A percentile compares a stretch with the other conserved stretches of the same genome.
Evolutionary conservation across 768 basidiomycete genomes (phyloP).

Genomic region (Boletellus ananas): DNA sequence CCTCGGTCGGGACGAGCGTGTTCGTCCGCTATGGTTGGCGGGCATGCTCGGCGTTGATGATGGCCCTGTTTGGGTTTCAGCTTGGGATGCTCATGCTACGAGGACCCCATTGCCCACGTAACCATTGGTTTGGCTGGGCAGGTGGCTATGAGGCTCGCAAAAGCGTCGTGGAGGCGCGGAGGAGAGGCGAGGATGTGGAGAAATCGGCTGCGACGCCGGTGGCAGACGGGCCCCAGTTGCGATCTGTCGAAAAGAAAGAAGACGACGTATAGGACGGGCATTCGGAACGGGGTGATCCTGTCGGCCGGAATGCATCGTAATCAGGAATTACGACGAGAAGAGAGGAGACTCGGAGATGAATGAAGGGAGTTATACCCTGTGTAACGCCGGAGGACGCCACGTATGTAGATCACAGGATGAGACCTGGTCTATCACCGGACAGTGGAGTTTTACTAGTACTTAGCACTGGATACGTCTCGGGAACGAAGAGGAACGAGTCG

Average conservation of each 20-base stretch:
- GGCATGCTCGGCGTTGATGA: constrained; percentile 54
- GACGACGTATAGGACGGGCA: neutral
- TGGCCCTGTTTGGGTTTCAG: constrained; percentile 57
- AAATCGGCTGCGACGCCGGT: neutral
- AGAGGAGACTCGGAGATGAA: no score
- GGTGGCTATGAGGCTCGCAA: constrained; percentile 49
- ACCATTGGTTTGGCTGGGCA: constrained; percentile 61
- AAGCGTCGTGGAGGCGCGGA: constrained; percentile 28
- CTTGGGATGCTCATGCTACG: constrained; percentile 56
- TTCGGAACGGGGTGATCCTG: neutral
- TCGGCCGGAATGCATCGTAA: neutral
- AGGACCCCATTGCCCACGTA: constrained; percentile 55
- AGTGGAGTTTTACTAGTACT: no score
- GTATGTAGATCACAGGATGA: no score
- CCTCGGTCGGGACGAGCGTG: constrained; percentile 66
- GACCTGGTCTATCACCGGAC: no score
- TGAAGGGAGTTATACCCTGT: no score
- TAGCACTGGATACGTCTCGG: no score
- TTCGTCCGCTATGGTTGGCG: constrained; percentile 73
- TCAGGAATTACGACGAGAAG: no score
- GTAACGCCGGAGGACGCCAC: no score
- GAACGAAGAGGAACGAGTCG: no score
- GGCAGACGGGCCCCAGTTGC: neutral
- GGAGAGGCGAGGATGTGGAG: neutral
- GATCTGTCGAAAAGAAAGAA: constrained; percentile 9